Conservation (phyloP, 345 rosid species). For the Salix brachista region DNA sequence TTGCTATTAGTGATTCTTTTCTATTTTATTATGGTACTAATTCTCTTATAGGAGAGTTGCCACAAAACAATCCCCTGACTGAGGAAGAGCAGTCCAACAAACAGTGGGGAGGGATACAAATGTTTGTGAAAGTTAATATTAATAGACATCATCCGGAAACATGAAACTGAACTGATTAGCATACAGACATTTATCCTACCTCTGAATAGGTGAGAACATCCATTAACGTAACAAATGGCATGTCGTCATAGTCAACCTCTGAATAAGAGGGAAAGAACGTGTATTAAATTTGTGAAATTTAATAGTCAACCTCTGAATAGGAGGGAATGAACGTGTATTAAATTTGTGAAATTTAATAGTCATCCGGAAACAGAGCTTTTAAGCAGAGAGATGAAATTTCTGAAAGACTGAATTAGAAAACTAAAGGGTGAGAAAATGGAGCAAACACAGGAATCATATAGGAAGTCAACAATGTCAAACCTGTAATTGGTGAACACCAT, state of each 20-base stretch:
- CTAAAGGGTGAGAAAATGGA: not conserved
- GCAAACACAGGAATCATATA: not conserved
- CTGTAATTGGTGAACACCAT: slow-evolving; percentile 58
- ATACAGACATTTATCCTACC: slow-evolving; percentile 36
- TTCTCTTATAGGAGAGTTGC: no score
- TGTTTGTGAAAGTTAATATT: no score
- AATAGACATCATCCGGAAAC: not conserved
- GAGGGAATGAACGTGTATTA: slow-evolving; percentile 6
- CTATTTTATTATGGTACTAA: no score
- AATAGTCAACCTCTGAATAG: slow-evolving; percentile 49
- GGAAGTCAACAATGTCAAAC: slow-evolving; percentile 31
- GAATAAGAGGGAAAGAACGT: slow-evolving; percentile 17
- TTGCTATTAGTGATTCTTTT: no score
- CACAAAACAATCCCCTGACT: no score
- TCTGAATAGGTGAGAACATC: slow-evolving; percentile 56
- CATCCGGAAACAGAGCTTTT: slow-evolving; percentile 22
- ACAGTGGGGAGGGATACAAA: no score
- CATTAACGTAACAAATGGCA: slow-evolving; percentile 60
- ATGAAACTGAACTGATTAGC: not conserved
- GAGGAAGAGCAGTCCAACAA: no score
- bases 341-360: not conserved
- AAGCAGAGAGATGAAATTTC: not conserved
- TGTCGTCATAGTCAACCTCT: slow-evolving; percentile 53
- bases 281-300: not conserved
- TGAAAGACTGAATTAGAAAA: not conserved